Conservation (phyloP, 2,329 filamentous ascomycete species). For the Colletotrichum cordylinicola region DNA sequence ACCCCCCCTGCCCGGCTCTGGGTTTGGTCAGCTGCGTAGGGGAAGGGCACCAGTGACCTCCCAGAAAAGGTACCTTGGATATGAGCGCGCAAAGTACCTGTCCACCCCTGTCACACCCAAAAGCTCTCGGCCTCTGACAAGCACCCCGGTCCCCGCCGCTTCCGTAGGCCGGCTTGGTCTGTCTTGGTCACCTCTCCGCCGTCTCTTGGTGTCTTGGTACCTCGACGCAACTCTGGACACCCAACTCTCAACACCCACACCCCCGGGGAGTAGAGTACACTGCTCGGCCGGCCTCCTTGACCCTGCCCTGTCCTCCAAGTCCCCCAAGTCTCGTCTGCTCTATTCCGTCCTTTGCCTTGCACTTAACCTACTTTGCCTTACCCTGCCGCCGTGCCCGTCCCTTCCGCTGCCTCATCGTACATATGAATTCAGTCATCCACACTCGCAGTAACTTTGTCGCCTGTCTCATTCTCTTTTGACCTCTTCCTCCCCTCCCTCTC, state of each 20-base stretch:
- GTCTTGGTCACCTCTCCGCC: slow-evolving; percentile 13
- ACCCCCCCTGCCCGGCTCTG: slow-evolving; percentile 2
- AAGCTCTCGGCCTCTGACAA: slow-evolving; percentile 20
- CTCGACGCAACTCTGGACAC: not conserved
- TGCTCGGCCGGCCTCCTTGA: slow-evolving; percentile 9
- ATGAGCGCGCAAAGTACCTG: not conserved
- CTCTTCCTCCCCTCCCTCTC: slow-evolving; percentile 9
- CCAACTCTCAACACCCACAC: not conserved
- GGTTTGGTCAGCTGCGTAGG: slow-evolving; percentile 17
- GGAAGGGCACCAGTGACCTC: not conserved
- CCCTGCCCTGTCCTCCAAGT: not conserved
- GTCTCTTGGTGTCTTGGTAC: slow-evolving; percentile 9
- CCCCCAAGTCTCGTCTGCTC: not conserved
- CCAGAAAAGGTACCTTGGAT: not conserved
- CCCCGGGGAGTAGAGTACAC: not conserved
- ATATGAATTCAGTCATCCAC: slow-evolving; percentile 23
- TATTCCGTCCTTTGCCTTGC: slow-evolving; percentile 15
- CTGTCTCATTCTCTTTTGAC: slow-evolving; percentile 14
- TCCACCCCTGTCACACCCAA: not conserved
- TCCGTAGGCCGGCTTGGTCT: slow-evolving; percentile 20
- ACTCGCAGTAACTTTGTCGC: slow-evolving; percentile 2
- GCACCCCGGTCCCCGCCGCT: slow-evolving; percentile 23
- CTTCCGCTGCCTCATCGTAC: slow-evolving; percentile 17
- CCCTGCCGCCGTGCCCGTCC: not conserved
- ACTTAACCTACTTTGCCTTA: slow-evolving; percentile 20